Conservation (phyloP, 495 filamentous ascomycete species). For the Glarea lozoyensis region DNA sequence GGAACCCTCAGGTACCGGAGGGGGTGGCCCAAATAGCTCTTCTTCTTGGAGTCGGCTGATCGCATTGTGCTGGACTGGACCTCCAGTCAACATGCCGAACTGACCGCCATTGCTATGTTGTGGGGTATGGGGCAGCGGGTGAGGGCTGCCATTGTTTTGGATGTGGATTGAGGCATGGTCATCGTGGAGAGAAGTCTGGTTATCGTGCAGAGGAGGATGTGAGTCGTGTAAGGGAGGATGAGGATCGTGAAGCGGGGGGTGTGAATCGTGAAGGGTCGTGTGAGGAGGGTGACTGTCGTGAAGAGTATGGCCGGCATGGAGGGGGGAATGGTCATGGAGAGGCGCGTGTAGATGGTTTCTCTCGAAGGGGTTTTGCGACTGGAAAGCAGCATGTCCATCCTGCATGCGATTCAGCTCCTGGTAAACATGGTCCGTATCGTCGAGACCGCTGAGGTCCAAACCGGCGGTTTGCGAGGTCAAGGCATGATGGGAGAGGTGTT, state of each 20-base stretch:
- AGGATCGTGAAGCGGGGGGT: no score
- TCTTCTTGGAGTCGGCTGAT: constrained; percentile 28
- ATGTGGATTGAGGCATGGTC: no score
- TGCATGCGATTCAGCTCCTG: constrained; percentile 31
- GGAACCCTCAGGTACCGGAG: constrained; percentile 22
- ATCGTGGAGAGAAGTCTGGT: no score
- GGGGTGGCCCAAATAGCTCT: constrained; percentile 23
- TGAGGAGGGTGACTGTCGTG: no score
- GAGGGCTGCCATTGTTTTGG: constrained; percentile 20
- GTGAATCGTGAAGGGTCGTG: no score
- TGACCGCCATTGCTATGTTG: constrained; percentile 28
- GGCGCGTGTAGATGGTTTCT: constrained; percentile 23
- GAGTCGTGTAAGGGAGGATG: no score
- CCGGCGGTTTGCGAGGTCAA: constrained; percentile 31
- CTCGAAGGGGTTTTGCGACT: constrained; percentile 26
- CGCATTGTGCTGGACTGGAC: constrained; percentile 26
- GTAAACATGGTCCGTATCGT: constrained; percentile 25
- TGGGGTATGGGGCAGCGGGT: no score
- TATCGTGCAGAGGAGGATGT: no score
- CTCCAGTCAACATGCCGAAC: constrained; percentile 37
- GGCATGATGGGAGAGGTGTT: constrained; percentile 20
- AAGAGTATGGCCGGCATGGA: no score
- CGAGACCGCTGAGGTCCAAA: constrained; percentile 29
- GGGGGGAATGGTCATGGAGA: no score
- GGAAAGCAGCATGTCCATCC: constrained; percentile 26